Evolutionary conservation across 2,329 filamentous ascomycete genomes (phyloP).

Genomic region (Epichloe sibirici): DNA sequence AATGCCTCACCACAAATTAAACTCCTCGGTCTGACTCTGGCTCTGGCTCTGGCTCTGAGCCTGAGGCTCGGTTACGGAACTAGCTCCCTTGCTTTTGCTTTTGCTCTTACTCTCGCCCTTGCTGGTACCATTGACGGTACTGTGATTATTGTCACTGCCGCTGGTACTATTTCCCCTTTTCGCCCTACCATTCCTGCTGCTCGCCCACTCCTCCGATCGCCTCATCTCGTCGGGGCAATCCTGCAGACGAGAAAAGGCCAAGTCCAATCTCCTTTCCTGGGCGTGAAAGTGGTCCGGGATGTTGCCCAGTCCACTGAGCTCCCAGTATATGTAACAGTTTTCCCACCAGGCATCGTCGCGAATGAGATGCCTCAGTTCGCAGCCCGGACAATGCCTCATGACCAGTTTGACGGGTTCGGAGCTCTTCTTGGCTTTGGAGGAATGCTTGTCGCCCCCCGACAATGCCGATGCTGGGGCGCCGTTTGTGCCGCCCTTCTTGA

Average conservation of each 20-base stretch:
- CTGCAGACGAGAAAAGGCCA: conserved; percentile 1
- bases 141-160: neutral
- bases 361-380: conserved; percentile 3
- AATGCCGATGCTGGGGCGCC: neutral
- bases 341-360: conserved; percentile 10
- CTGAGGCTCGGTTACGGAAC: neutral
- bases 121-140: neutral
- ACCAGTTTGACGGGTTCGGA: neutral
- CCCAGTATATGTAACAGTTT: conserved; percentile 6
- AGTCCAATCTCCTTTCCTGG: neutral
- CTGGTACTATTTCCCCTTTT: neutral
- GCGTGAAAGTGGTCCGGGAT: conserved; percentile 2
- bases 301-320: conserved; percentile 1
- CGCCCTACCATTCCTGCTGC: neutral
- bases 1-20: neutral
- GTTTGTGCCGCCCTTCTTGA: neutral
- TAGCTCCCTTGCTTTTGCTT: neutral
- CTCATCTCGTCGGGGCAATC: conserved; percentile 2
- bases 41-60: neutral
- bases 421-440: neutral
- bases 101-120: neutral
- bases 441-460: neutral
- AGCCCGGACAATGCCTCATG: conserved; percentile 6
- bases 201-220: conserved; percentile 1
- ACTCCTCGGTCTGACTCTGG: neutral